Percentiles rank a stretch among this genome's conserved stretches.
Conservation (phyloP, 257 asterid species). For the Nicotiana tabacum region DNA sequence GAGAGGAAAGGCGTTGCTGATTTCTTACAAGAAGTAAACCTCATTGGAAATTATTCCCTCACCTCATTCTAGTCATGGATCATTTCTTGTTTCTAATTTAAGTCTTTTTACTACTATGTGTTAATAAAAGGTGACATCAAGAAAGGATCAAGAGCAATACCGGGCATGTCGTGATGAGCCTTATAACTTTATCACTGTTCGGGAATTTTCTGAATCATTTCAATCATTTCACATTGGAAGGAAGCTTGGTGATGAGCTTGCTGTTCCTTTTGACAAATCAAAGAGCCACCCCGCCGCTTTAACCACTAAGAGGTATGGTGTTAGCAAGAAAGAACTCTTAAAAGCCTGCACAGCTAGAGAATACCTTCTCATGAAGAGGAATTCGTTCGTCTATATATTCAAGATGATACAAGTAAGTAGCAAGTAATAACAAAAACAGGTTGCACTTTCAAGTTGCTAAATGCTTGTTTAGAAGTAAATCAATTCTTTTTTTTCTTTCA, state of each 20-base stretch:
- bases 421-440: not conserved
- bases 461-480: not conserved
- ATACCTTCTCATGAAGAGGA: conserved; percentile 58
- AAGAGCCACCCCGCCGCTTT: conserved; percentile 71
- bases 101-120: not conserved
- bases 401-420: conserved; percentile 57
- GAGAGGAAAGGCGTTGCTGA: conserved; percentile 92
- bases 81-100: not conserved
- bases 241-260: conserved; percentile 58
- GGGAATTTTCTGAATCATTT: conserved; percentile 69
- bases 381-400: conserved; percentile 71
- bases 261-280: conserved; percentile 59
- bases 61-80: not conserved
- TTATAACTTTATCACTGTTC: conserved; percentile 43
- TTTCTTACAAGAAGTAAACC: conserved; percentile 77
- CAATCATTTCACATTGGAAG: conserved; percentile 65
- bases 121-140: conserved; percentile 62
- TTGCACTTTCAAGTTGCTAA: not conserved
- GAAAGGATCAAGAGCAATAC: conserved; percentile 84
- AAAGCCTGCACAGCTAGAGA: conserved; percentile 70
- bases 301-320: conserved; percentile 53
- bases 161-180: conserved; percentile 59
- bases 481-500: not conserved
- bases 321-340: conserved; percentile 63
- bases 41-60: not conserved